Evolutionary conservation across 2,329 filamentous ascomycete species (phyloP).

Genomic region (Monilinia aucupariae): DNA sequence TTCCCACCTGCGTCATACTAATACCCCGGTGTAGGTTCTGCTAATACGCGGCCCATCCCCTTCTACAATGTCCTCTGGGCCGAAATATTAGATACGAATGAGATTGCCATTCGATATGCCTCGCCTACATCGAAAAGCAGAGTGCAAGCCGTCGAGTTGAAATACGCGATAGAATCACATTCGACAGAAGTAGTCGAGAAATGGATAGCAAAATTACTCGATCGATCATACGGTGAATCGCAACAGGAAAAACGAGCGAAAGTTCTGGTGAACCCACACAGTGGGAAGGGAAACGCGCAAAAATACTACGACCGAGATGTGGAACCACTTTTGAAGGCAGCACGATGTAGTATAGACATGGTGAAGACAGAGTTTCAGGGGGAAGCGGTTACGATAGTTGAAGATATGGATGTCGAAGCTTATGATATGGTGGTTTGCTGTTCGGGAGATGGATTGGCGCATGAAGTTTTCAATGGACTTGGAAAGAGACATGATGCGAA

Average conservation of each 20-base stretch:
- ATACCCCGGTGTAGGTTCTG: slow-evolving; percentile 23
- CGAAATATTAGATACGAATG: slow-evolving; percentile 49
- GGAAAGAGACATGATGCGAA: slow-evolving; percentile 69
- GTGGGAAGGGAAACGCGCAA: slow-evolving; percentile 71
- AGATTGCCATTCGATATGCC: slow-evolving; percentile 70
- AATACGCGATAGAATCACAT: slow-evolving; percentile 47
- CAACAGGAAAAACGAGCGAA: slow-evolving; percentile 73
- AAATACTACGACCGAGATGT: slow-evolving; percentile 70
- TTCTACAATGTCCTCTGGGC: slow-evolving; percentile 85
- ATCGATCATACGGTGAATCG: slow-evolving; percentile 64
- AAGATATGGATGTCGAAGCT: slow-evolving; percentile 67
- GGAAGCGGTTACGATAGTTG: slow-evolving; percentile 72
- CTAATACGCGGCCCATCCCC: slow-evolving; percentile 52
- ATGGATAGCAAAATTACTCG: slow-evolving; percentile 63
- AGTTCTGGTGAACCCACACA: slow-evolving; percentile 85
- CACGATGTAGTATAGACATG: slow-evolving; percentile 69
- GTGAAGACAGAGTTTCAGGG: slow-evolving; percentile 65
- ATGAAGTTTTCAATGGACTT: slow-evolving; percentile 93
- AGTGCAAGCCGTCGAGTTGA: slow-evolving; percentile 56
- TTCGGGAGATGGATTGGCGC: slow-evolving; percentile 85
- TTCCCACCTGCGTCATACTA: slow-evolving; percentile 11
- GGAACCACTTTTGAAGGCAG: slow-evolving; percentile 76
- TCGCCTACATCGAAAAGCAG: slow-evolving; percentile 51
- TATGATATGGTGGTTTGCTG: slow-evolving; percentile 85
- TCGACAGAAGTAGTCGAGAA: slow-evolving; percentile 29